phyloP scores from a whole-genome alignment of 148 eudicot genomes.

The Silene latifolia region DNA sequence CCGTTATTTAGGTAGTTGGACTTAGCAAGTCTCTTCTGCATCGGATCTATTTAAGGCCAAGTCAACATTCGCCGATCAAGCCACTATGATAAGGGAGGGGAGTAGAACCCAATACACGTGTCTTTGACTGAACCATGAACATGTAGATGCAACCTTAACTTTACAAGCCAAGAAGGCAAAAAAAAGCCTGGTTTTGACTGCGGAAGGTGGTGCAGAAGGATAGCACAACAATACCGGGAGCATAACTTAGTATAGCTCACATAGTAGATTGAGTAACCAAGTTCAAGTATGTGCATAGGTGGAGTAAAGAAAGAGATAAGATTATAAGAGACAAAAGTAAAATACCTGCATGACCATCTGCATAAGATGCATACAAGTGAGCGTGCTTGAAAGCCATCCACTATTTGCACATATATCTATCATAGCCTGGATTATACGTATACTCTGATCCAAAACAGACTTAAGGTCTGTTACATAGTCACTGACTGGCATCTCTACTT shows the following conservation, averaged over 20 bases:
- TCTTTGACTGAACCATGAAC: too few species aligned
- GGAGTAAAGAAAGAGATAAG: background rate
- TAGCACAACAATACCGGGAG: too few species aligned
- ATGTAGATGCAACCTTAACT: too few species aligned
- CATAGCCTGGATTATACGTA: constrained; percentile 98
- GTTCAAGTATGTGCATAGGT: background rate
- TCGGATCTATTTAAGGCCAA: too few species aligned
- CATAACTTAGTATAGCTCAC: background rate
- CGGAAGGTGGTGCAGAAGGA: too few species aligned
- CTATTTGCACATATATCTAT: constrained; percentile 97
- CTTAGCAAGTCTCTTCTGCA: too few species aligned
- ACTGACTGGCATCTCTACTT: constrained; percentile 78
- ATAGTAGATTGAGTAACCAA: background rate
- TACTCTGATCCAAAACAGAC: constrained; percentile 97
- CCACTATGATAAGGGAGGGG: too few species aligned
- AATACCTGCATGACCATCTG: constrained; percentile 99
- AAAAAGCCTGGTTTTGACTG: too few species aligned
- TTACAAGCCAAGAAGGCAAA: too few species aligned
- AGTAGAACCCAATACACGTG: too few species aligned
- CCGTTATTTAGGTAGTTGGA: too few species aligned
- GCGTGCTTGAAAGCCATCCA: constrained; percentile 94
- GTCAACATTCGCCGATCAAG: too few species aligned
- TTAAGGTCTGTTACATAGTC: constrained; percentile 94
- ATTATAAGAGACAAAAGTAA: background rate
- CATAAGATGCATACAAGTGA: constrained; percentile 89